phyloP scores from a whole-genome alignment of 163 green algal species.

The Scenedesmus sp. region DNA sequence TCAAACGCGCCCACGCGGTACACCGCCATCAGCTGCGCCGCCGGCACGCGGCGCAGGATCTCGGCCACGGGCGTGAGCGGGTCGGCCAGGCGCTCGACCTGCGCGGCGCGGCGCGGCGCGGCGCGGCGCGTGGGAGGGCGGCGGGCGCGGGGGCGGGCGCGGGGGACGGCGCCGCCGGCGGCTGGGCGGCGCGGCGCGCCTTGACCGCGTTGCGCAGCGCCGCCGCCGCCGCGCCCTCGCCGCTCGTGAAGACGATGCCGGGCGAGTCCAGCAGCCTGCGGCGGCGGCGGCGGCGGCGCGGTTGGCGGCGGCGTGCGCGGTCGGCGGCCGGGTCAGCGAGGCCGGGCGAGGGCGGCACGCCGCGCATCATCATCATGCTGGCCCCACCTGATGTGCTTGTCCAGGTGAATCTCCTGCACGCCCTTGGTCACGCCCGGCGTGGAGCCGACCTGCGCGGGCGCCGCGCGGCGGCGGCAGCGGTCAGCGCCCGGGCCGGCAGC shows the following conservation, averaged over 20 bases:
- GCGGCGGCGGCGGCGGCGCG: no score
- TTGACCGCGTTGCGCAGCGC: conserved; percentile 93
- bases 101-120: no score
- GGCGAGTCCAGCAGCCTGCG: conserved; percentile 64
- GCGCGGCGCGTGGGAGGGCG: no score
- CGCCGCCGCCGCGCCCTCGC: conserved; percentile 69
- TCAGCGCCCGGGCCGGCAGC: not conserved
- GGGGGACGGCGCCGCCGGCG: no score
- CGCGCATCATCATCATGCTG: no score
- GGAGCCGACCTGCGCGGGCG: conserved; percentile 80
- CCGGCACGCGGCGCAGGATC: conserved; percentile 88
- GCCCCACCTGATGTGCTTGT: conserved; percentile 97
- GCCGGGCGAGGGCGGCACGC: no score
- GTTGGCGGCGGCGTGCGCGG: no score
- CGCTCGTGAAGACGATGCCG: conserved; percentile 85
- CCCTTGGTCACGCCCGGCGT: conserved; percentile 88
- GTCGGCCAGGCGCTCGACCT: conserved; percentile 85
- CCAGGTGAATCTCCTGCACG: conserved; percentile 94
- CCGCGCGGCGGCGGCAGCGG: not conserved
- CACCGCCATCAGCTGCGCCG: conserved; percentile 86
- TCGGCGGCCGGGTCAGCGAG: no score
- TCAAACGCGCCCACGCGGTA: conserved; percentile 75
- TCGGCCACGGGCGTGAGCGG: conserved; percentile 82
- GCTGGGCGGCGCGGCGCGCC: conserved; percentile 40
- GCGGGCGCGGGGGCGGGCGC: no score